A percentile compares a stretch with the other conserved stretches of the same genome.
Conservation (phyloP, 345 rosid species). For the Chamaenerion angustifolium region DNA sequence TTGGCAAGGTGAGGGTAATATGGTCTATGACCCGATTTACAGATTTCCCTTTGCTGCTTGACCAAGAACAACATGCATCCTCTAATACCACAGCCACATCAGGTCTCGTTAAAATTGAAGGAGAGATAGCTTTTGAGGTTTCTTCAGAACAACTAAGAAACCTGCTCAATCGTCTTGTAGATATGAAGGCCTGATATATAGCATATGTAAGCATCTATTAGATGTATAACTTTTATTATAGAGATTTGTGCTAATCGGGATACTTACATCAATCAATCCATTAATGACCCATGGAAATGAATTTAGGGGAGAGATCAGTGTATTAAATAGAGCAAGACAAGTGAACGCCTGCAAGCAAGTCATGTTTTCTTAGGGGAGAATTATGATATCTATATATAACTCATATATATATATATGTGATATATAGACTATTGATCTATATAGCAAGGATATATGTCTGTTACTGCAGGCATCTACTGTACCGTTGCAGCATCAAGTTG, state of each 20-base stretch:
- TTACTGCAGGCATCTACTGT: conserved; percentile 2
- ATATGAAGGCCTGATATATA: conserved; percentile 59
- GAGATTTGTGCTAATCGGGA: conserved; percentile 2
- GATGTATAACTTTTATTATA: conserved; percentile 3
- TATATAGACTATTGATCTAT: too few species aligned
- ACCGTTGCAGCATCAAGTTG: conserved; percentile 95
- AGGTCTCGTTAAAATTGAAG: too few species aligned
- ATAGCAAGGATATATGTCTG: too few species aligned
- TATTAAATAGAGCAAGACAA: conserved; percentile 81
- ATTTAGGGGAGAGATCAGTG: conserved; percentile 80
- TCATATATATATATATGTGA: too few species aligned
- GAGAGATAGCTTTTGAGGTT: too few species aligned
- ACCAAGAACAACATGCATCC: conserved; percentile 72
- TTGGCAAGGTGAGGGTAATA: conserved; percentile 46
- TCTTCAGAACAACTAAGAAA: conserved; percentile 50
- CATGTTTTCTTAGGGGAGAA: conserved; percentile 1
- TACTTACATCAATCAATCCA: conserved; percentile 84
- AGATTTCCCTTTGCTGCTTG: conserved; percentile 26
- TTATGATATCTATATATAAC: too few species aligned
- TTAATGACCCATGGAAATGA: conserved; percentile 97
- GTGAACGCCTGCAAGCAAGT: conserved; percentile 64
- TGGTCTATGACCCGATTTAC: conserved; percentile 38
- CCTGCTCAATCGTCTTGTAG: conserved; percentile 66
- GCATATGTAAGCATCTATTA: neutral
- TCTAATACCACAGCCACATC: conserved; percentile 32